phyloP scores from a whole-genome alignment of 768 basidiomycete genomes.

The Leccinellum albellum region DNA sequence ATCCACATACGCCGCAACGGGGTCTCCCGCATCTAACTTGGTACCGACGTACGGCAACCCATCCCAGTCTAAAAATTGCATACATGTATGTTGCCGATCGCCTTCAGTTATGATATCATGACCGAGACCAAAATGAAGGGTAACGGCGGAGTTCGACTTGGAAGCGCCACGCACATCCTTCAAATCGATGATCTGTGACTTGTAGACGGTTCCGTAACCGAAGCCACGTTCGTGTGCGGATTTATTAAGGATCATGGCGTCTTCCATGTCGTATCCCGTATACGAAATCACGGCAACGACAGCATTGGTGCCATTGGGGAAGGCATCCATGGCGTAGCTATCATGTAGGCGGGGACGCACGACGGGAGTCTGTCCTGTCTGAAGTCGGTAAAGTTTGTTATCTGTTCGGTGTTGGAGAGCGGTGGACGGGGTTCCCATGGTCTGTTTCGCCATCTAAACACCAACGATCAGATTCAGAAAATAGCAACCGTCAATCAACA shows the following conservation, averaged over 20 bases:
- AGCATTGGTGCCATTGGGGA: constrained; percentile 97
- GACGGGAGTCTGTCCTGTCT: constrained; percentile 91
- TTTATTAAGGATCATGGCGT: constrained; percentile 99
- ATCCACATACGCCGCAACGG: constrained; percentile 83
- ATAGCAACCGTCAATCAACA: not conserved
- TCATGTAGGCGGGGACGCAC: constrained; percentile 91
- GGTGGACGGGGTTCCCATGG: constrained; percentile 97
- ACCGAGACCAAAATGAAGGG: constrained; percentile 88
- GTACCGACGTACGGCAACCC: constrained; percentile 81
- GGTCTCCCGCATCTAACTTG: constrained; percentile 67
- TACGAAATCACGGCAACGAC: constrained; percentile 99
- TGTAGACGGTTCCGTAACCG: constrained; percentile 94
- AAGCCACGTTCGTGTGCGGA: constrained; percentile 98
- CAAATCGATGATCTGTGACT: constrained; percentile 87
- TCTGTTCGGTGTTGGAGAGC: constrained; percentile 90
- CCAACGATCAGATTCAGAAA: constrained; percentile 3
- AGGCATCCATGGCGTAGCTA: constrained; percentile 96
- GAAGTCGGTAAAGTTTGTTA: constrained; percentile 96
- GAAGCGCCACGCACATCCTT: constrained; percentile 71
- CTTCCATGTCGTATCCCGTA: constrained; percentile 99
- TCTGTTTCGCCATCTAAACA: constrained; percentile 98
- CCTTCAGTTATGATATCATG: constrained; percentile 61
- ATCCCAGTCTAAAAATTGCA: constrained; percentile 67
- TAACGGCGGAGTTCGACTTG: constrained; percentile 52
- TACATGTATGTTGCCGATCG: constrained; percentile 38